Evolutionary conservation across 2,329 filamentous ascomycete species (phyloP).

Genomic region (Parastagonospora avenae): DNA sequence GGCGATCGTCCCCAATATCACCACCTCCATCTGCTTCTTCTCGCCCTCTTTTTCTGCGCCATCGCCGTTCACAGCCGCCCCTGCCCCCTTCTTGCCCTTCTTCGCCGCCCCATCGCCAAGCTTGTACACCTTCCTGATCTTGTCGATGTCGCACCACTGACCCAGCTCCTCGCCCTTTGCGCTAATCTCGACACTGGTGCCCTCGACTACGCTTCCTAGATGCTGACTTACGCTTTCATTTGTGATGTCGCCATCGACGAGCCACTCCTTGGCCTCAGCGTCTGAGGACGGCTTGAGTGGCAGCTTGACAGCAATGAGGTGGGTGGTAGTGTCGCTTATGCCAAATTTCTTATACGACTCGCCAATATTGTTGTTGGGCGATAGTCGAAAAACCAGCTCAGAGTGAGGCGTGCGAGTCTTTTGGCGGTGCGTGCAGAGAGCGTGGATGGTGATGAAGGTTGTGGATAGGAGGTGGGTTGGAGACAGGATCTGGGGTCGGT

Average conservation of each 20-base stretch:
- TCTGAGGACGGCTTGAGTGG: constrained; percentile 44
- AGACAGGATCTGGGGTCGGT: constrained; percentile 65
- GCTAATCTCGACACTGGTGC: constrained; percentile 26
- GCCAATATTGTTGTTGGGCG: constrained; percentile 85
- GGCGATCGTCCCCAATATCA: constrained; percentile 78
- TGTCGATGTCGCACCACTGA: constrained; percentile 52
- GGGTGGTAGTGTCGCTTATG: constrained; percentile 70
- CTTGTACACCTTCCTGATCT: constrained; percentile 86
- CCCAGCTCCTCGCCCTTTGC: constrained; percentile 57
- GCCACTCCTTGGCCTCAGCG: constrained; percentile 5
- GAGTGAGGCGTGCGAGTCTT: constrained; percentile 87
- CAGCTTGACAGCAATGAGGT: constrained; percentile 83
- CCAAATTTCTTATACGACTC: constrained; percentile 91
- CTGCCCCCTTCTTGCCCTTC: constrained; percentile 41
- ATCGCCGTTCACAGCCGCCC: constrained; percentile 38
- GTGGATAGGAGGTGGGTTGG: constrained; percentile 75
- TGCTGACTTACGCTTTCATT: constrained; percentile 32
- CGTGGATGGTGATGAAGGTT: constrained; percentile 75
- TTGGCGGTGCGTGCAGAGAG: constrained; percentile 60
- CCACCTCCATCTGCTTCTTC: constrained; percentile 66
- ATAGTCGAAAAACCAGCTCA: constrained; percentile 82
- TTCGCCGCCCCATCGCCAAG: constrained; percentile 64
- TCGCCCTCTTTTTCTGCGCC: constrained; percentile 48
- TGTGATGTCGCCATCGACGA: constrained; percentile 16
- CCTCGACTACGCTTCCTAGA: constrained; percentile 32